Percentiles rank a stretch among this genome's conserved stretches.
Conservation (phyloP, 2,329 filamentous ascomycete genomes). For the Catunica adiposa region DNA sequence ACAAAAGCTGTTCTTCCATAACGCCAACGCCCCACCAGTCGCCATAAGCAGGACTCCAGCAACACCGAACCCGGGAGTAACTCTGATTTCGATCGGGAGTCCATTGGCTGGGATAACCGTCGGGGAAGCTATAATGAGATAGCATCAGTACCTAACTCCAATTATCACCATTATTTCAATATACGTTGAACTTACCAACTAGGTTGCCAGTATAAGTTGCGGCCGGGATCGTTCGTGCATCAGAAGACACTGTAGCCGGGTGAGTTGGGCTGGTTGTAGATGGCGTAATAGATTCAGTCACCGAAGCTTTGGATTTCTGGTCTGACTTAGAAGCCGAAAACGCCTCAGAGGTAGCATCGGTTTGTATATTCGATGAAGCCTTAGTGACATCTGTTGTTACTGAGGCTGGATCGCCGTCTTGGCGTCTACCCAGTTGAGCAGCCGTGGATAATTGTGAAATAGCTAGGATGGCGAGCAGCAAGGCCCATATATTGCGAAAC, state of each 20-base stretch:
- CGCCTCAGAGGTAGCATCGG: neutral
- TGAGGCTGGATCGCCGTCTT: slow-evolving; percentile 18
- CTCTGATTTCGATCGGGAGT: slow-evolving; percentile 47
- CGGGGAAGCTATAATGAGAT: neutral
- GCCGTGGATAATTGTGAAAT: slow-evolving; percentile 24
- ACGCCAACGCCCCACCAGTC: slow-evolving; percentile 50
- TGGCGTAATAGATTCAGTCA: neutral
- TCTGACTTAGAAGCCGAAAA: neutral
- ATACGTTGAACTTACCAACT: neutral
- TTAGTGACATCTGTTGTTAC: neutral
- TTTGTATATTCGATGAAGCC: neutral
- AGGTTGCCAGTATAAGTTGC: slow-evolving; percentile 6
- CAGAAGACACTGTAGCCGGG: neutral
- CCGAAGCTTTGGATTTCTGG: neutral
- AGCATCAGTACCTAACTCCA: neutral
- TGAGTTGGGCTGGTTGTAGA: neutral
- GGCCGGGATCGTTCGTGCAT: neutral
- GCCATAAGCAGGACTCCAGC: slow-evolving; percentile 61
- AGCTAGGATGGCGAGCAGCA: slow-evolving; percentile 25
- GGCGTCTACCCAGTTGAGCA: slow-evolving; percentile 19
- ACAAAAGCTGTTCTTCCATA: slow-evolving; percentile 64
- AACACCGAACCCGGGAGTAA: slow-evolving; percentile 71
- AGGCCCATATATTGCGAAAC: slow-evolving; percentile 4
- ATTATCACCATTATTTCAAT: neutral
- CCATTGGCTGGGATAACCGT: neutral